Evolutionary conservation across 2,329 filamentous ascomycete species (phyloP).

Genomic region (Arthrobotrys iridis): DNA sequence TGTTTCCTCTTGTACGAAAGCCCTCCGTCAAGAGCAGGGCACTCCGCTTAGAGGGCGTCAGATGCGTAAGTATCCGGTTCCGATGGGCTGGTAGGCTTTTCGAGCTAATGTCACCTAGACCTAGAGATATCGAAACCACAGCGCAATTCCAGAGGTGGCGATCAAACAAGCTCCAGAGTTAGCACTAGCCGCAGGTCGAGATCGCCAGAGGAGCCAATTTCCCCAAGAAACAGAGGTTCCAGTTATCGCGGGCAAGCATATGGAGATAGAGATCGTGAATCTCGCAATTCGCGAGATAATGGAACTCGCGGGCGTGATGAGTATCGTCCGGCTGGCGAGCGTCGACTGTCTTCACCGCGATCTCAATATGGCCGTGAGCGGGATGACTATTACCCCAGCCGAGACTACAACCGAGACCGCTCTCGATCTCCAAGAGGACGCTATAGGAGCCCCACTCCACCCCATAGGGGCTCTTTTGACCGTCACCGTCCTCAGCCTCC

Average conservation of each 20-base stretch:
- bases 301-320: slow-evolving; percentile 68
- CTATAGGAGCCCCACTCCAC: slow-evolving; percentile 63
- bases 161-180: slow-evolving; percentile 61
- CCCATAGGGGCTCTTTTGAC: slow-evolving; percentile 37
- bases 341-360: slow-evolving; percentile 63
- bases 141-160: slow-evolving; percentile 71
- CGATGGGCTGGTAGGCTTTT: slow-evolving; percentile 41
- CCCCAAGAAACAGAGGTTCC: slow-evolving; percentile 61
- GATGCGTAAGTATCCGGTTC: slow-evolving; percentile 75
- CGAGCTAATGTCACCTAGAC: slow-evolving; percentile 66
- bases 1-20: slow-evolving; percentile 75
- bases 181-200: slow-evolving; percentile 62
- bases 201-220: slow-evolving; percentile 56
- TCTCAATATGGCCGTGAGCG: slow-evolving; percentile 75
- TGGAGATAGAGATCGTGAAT: slow-evolving; percentile 63
- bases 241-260: slow-evolving; percentile 61
- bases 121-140: slow-evolving; percentile 90
- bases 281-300: slow-evolving; percentile 41
- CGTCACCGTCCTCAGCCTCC: slow-evolving; percentile 66
- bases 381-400: slow-evolving; percentile 65
- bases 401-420: slow-evolving; percentile 74
- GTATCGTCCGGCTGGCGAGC: slow-evolving; percentile 65
- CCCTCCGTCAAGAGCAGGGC: slow-evolving; percentile 81
- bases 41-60: slow-evolving; percentile 85
- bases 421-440: slow-evolving; percentile 87